Evolutionary conservation across 441 rosid genomes (phyloP), one percentile per base, ranked within the genome.

Genomic region (Sinapis alba): DNA sequence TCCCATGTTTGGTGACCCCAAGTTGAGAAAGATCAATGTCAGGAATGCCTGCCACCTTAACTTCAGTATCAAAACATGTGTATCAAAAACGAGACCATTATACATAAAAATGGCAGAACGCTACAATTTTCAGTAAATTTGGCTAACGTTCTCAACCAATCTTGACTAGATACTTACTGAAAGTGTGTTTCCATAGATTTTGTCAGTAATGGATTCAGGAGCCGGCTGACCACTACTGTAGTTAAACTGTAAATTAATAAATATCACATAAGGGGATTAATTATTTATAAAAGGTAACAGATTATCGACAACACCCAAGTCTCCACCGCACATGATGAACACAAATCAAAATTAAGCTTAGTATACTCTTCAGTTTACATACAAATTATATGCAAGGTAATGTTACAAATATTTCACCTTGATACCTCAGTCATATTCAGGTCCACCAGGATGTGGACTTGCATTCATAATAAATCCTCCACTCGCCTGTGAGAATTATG

Each of bases 401-500:
- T 30, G 53, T 68, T 26, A 56, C 23, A 18, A 38, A 23, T 23
- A 23, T 1, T 23, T 23, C 80, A 95, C 99, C 99, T 92, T 92
- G 81, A 95, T 88, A 71, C 97, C 98, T 98, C 98, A 95, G 68
- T 89, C 98, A 83, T 92, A 90, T 24, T 90, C 93, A 65, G 89
- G 94, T 53, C 97, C 97, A n/a, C n/a, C n/a, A n/a, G n/a, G n/a
- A n/a, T n/a, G n/a, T n/a, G n/a, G n/a, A n/a, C n/a, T n/a, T n/a
- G n/a, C 97, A 63, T 97, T 92, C 99, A 95, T 91, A 76, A 95
- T 88, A 77, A 95, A 92, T 69, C 97, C 99, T 74, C 97, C 99
- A 78, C 85, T 89, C 50, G 97, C 97, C 97, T 89, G 87, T 63
- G 61, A 45, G 50, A 78, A 69, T n/a, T n/a, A n/a, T n/a, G n/a